These are phyloP conservation scores for Phytophthora fragariae DNA, from an alignment of 352 stramenopile species.

Conservation along the genomic window DNA sequence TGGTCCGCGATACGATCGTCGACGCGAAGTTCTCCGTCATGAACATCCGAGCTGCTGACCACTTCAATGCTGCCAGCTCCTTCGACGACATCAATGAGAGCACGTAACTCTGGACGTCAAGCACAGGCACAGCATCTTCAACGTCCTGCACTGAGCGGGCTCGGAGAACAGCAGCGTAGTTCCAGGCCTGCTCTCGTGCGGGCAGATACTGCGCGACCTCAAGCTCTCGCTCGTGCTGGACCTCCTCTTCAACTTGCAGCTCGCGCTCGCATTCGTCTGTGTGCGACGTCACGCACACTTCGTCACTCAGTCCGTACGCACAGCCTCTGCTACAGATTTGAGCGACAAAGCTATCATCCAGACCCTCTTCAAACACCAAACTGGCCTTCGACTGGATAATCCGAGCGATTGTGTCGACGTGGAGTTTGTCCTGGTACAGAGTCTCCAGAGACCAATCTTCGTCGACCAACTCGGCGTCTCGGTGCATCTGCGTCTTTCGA, in stretches of 20 bases:
- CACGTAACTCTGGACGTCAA: constrained; percentile 4
- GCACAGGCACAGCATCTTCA: background rate
- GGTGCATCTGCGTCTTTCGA: constrained; percentile 28
- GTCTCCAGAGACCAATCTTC: constrained; percentile 52
- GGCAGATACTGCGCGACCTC: constrained; percentile 6
- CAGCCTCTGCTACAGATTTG: constrained; percentile 19
- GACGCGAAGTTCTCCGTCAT: constrained; percentile 51
- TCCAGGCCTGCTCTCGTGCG: constrained; percentile 30
- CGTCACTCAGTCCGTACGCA: constrained; percentile 43
- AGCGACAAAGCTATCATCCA: background rate
- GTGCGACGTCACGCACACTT: constrained; percentile 42
- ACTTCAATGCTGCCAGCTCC: constrained; percentile 30
- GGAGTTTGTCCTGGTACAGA: constrained; percentile 18
- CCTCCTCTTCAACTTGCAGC: constrained; percentile 53
- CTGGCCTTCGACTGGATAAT: background rate
- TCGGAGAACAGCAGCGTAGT: constrained; percentile 20
- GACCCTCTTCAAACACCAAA: too few relatives aligned
- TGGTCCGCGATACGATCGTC: constrained; percentile 12
- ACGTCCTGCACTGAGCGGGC: constrained; percentile 13
- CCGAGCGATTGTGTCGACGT: background rate
- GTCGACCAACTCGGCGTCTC: constrained; percentile 27
- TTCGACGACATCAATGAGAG: background rate
- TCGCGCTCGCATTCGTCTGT: constrained; percentile 60
- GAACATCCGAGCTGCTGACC: constrained; percentile 31
- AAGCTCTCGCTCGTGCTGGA: constrained; percentile 34